Base-by-base conservation (phyloP, 768 basidiomycete genomes). In the Hydnomerulius pinastri region DNA sequence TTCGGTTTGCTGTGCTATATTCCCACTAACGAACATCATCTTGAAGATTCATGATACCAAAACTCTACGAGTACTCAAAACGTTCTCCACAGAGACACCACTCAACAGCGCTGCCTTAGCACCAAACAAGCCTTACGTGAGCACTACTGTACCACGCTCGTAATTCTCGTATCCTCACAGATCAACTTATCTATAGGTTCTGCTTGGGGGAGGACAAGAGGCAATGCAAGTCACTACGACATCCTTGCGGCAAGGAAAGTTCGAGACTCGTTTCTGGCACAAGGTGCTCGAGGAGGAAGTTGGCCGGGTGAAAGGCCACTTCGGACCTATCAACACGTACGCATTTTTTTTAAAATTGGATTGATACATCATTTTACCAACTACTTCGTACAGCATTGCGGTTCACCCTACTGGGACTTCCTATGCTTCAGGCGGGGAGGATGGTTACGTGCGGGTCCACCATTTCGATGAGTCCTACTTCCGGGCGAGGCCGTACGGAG, bases 211-310 rank as follows among this genome's bases (percentile, higher is more conserved):
- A 69, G 97, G 97, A 36, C 97, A 98, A 71, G 96, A 97, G 66
- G 97, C 97, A 4, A 96, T 93, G 92, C 85, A 76, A 62, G 97
- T 98, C 43, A 98, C 97, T 12, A 98, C 93, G 7, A 98, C 96
- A 1, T 93, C 92, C 2, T 63, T 84, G 20, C 84, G 97, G 44
- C 92, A 97, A 68, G 97, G 96, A 18, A 97, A 98, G 71, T 99
- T 99, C 68, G 97, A 98, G 73, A 92, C 93, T 10, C 80, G 94
- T 32, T 98, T 99, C 75, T 98, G 94, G 93, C 96, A 99, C 77
- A 92, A 88, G 59, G 78, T 96, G 30, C 90, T 96, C 60, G 94
- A 96, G 71, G 94, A 97, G 75, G 96, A 98, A 68, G 88, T 98
- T 46, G 94, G 96, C 15, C 84, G 95, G 10, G 95, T 99, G 36